Evolutionary conservation across 2,329 filamentous ascomycete species (phyloP).

Genomic region (Colletotrichum melonis): DNA sequence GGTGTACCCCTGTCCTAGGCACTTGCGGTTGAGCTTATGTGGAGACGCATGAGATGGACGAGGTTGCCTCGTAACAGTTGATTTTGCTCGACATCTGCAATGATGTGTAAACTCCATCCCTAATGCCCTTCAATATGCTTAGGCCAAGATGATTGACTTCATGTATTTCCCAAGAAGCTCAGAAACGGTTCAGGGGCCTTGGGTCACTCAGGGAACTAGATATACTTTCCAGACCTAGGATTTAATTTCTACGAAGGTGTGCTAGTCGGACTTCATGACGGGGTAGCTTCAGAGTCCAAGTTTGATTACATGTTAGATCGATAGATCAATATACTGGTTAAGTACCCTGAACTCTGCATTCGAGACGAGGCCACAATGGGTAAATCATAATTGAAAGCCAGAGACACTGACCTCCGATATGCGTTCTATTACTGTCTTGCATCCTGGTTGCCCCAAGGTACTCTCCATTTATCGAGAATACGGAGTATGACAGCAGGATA

Average conservation of each 20-base stretch:
- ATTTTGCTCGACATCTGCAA: background rate
- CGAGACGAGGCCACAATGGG: too few relatives aligned
- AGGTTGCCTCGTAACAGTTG: background rate
- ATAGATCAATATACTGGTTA: background rate
- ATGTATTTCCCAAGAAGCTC: background rate
- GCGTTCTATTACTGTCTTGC: background rate
- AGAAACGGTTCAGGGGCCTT: background rate
- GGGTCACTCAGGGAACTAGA: background rate
- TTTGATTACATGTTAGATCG: background rate
- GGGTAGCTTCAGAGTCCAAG: too few relatives aligned
- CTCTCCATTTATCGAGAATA: background rate
- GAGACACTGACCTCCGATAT: too few relatives aligned
- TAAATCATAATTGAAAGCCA: too few relatives aligned
- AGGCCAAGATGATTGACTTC: too few relatives aligned
- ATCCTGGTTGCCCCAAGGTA: background rate
- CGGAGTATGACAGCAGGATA: too few relatives aligned
- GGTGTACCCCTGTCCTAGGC: conserved; percentile 17
- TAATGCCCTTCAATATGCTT: background rate
- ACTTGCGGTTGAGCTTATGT: conserved; percentile 5
- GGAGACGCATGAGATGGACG: conserved; percentile 1
- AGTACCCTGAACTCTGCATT: background rate
- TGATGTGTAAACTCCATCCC: too few relatives aligned
- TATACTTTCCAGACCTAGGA: background rate
- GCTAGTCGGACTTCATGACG: too few relatives aligned
- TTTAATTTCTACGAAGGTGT: too few relatives aligned